These are phyloP conservation scores for Vaccinium macrocarpon DNA, from an alignment of 148 eudicot genomes.

Conservation along the genomic window DNA sequence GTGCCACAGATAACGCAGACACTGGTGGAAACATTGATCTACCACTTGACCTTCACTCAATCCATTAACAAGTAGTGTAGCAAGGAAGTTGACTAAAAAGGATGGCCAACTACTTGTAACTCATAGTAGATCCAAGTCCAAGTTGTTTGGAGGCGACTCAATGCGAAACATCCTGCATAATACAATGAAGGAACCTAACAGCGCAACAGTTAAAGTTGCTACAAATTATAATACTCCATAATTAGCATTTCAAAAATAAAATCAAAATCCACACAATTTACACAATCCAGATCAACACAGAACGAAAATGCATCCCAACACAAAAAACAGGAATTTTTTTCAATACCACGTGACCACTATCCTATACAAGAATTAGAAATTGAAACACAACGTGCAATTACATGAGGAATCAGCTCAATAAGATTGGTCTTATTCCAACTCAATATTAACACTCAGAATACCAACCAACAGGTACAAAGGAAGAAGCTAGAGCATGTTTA, in stretches of 20 bases:
- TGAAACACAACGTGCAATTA: neutral
- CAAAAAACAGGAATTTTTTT: neutral
- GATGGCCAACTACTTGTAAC: neutral
- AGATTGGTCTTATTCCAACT: neutral
- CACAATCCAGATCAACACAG: neutral
- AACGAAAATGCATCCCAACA: neutral
- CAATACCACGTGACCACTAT: neutral
- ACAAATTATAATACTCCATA: neutral
- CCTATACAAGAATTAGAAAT: neutral
- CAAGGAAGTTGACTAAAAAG: neutral
- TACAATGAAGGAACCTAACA: conserved; percentile 6
- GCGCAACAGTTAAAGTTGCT: neutral
- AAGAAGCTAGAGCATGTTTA: neutral
- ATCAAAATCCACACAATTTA: neutral
- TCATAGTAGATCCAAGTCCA: neutral
- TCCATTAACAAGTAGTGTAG: neutral
- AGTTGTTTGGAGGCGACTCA: neutral
- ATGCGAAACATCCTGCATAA: neutral
- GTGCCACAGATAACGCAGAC: neutral
- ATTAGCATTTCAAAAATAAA: neutral
- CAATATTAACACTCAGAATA: neutral
- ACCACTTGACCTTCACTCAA: neutral
- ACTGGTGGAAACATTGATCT: neutral
- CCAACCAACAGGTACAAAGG: neutral
- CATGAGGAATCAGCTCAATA: neutral